A percentile compares a stretch with the other conserved stretches of the same genome.
phyloP scores from a whole-genome alignment of 371 early-diverging fungal species.

The Lichtheimia ornata region DNA sequence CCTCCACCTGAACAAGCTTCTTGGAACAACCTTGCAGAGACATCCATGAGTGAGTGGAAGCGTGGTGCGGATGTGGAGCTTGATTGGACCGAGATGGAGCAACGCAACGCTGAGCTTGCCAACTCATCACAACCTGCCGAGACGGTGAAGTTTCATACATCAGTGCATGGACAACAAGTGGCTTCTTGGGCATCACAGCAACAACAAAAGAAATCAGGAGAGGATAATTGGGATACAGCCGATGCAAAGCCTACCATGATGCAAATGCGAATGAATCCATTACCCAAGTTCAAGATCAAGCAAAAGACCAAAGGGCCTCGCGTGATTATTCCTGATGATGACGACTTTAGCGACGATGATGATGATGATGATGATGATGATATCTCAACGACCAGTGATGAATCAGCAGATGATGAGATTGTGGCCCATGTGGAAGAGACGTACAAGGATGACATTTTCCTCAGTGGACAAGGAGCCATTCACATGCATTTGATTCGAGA shows the following conservation, averaged over 20 bases:
- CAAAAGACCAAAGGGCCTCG: constrained; percentile 25
- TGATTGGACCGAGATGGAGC: constrained; percentile 13
- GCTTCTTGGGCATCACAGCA: constrained; percentile 1
- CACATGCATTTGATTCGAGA: constrained; percentile 4
- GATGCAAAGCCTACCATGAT: constrained; percentile 31
- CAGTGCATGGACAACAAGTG: neutral
- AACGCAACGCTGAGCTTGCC: neutral
- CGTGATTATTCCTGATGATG: constrained; percentile 16
- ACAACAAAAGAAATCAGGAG: neutral
- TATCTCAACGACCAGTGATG: neutral
- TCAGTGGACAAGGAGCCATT: neutral
- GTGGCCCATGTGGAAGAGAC: neutral
- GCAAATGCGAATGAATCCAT: constrained; percentile 31
- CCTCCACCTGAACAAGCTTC: constrained; percentile 9
- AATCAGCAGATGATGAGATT: neutral
- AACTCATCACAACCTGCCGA: neutral
- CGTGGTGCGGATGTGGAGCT: constrained; percentile 19
- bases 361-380: constrained; percentile 11
- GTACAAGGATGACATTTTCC: constrained; percentile 1
- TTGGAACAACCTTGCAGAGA: constrained; percentile 25
- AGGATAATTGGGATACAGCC: constrained; percentile 25
- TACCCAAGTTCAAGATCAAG: constrained; percentile 23
- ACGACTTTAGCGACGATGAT: constrained; percentile 2
- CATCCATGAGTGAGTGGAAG: constrained; percentile 18
- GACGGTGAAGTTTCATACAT: constrained; percentile 11